Conservation (phyloP, 176 grass and related monocot genomes). For the Secale cereale region DNA sequence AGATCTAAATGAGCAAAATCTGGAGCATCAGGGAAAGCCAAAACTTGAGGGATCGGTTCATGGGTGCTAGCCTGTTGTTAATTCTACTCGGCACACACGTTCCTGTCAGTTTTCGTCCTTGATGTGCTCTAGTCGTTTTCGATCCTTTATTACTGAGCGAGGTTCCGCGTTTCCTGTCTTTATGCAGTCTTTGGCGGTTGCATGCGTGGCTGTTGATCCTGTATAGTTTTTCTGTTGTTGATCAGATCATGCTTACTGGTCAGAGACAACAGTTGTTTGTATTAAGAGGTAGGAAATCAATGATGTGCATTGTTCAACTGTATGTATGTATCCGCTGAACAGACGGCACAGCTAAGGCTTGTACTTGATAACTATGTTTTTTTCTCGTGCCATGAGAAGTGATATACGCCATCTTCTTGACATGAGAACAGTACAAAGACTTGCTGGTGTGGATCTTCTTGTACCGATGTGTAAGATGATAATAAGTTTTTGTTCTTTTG, state of each 20-base stretch:
- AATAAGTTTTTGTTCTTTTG: neutral
- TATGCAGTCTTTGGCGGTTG: conserved; percentile 2
- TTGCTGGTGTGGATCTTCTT: neutral
- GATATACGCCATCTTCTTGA: neutral
- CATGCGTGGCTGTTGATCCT: neutral
- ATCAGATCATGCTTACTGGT: conserved; percentile 13
- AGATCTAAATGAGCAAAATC: conserved; percentile 52
- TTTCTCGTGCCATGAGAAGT: neutral
- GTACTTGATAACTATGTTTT: too few species aligned
- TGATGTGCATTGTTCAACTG: neutral
- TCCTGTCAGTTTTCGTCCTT: conserved; percentile 6
- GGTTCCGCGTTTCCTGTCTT: conserved; percentile 18
- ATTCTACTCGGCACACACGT: conserved; percentile 11
- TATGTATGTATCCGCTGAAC: neutral
- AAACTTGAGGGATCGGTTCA: conserved; percentile 35
- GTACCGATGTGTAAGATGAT: neutral
- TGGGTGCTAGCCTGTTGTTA: conserved; percentile 14
- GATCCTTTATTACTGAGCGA: conserved; percentile 3
- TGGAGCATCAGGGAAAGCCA: conserved; percentile 47
- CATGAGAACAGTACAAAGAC: neutral
- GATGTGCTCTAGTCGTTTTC: conserved; percentile 43
- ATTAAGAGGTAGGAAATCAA: neutral
- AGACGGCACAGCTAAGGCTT: neutral
- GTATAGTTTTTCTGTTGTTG: neutral
- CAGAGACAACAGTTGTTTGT: conserved; percentile 13